Evolutionary conservation across 2,329 filamentous ascomycete species (phyloP), one percentile per base, ranked within the genome.

Genomic region (Pochonia chlamydosporia): DNA sequence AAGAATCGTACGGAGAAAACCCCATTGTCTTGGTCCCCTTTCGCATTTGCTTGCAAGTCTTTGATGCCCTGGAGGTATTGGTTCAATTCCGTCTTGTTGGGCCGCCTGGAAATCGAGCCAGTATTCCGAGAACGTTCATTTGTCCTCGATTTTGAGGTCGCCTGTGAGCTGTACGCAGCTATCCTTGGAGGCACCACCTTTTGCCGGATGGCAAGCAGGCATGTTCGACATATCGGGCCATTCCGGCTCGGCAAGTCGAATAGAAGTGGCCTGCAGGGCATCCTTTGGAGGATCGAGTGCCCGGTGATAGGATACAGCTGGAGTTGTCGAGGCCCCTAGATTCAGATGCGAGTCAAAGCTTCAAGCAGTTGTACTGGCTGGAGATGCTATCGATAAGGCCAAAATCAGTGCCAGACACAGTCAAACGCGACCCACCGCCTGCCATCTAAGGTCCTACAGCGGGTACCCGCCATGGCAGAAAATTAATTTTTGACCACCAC

Each of bases 1-100:
- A 75, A 79, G 55, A 68, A 77, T 8, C 69, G 66, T 10, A 77
- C 65, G 3, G 63, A 60, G 30, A 62, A 64, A 14, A 58, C 50
- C 5, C 51, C 45, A n/a, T 43, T 49, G 2, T 44, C 31, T 6
- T 56, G 41, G 8, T 59, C 44, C 10, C 50, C 42, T 11, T 55
- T 52, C 10, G 52, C 52, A 1, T 54, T 41, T 20, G 51, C 50
- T 23, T 55, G 55, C 23, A 65, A 46, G 3, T 56, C 55, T 33
- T 56, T 52, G 13, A 65, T 56, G 4, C 57, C 56, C 18, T 64
- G 56, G 5, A 63, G 35, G 21, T 64, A 60, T 6, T 60, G 49
- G 33, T 50, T 50, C 25, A 64, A 35, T 41, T 66, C 62, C 16
- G 53, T 49, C 33, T 45, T 55, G 43, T 50, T 55, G 1, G 62